A percentile compares a stretch with the other conserved stretches of the same genome.
These are phyloP conservation scores for Suillus occidentalis DNA, from an alignment of 768 basidiomycete species.

Conservation along the genomic window DNA sequence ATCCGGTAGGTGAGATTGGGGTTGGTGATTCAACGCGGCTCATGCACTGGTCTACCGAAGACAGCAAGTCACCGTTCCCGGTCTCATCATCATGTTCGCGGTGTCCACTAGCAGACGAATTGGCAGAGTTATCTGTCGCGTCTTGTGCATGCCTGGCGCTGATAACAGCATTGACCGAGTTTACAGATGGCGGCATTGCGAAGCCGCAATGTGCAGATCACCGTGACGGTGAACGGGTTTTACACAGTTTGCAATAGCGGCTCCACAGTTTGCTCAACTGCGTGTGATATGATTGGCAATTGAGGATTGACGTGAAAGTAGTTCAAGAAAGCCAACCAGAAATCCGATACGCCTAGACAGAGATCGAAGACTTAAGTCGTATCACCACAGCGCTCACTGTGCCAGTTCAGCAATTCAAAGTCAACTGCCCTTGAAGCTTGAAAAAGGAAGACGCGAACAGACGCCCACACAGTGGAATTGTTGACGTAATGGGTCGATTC, in stretches of 20 bases:
- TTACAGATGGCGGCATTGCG: conserved; percentile 2
- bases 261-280: not conserved
- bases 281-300: not conserved
- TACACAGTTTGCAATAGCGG: not conserved
- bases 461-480: too few species aligned
- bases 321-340: not conserved
- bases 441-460: not conserved
- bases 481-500: not conserved
- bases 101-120: not conserved
- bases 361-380: not conserved
- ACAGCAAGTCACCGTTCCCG: not conserved
- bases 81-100: not conserved
- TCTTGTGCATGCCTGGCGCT: conserved; percentile 7
- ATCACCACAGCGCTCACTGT: not conserved
- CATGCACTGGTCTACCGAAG: conserved; percentile 11
- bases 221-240: too few species aligned
- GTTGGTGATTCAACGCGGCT: conserved; percentile 15
- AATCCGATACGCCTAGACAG: not conserved
- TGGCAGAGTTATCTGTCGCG: not conserved
- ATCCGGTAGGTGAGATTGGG: conserved; percentile 8
- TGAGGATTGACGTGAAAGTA: not conserved
- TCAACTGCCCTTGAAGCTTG: not conserved
- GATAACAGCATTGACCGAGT: conserved; percentile 12
- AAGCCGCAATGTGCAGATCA: not conserved
- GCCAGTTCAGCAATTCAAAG: not conserved